Evolutionary conservation across 2,329 filamentous ascomycete species (phyloP), one percentile per base, ranked within the genome.

Genomic region (Pseudopithomyces maydicus): DNA sequence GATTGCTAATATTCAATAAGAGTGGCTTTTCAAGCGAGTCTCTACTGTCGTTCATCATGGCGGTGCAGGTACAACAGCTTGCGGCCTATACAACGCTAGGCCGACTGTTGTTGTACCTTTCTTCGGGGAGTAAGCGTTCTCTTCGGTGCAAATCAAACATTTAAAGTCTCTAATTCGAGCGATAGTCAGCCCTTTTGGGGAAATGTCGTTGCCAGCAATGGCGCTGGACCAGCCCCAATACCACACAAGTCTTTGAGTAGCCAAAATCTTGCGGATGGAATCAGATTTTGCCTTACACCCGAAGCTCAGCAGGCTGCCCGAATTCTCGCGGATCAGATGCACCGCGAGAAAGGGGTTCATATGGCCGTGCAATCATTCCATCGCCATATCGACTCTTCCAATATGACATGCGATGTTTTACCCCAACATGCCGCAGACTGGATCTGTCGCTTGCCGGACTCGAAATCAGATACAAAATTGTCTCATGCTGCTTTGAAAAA

Each of bases 21-120:
- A 95, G 74, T 96, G 91, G 91, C 79, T 96, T 0, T 96, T 96
- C 73, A 81, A 90, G 58, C 86, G 83, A 39, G 90, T 95, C 1
- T 89, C 90, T 0, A 87, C 85, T 43, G 91, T 96, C 1, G 88
- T 93, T 6, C 91, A 96, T 68, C 91, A 96, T 63, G 91, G 91
- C 19, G 91, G 91, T 54, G 84, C 84, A 20, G 84, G 85, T 3
- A 86, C 83, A 0, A 85, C 84, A 3, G 83, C 85, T 73, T 6
- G 47, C 38, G 57, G 54, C 7, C 3, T 33, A 15, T 10, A 10
- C 20, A 77, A 80, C 52, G 83, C 78, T 0, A 68, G 77, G 10
- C 84, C 84, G 0, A 86, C 84, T 0, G 64, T 80, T 0, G 76
- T 86, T 29, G 79, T 86, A 0, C 84, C 84, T 0, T 87, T 85